Percentiles rank a stretch among this genome's conserved stretches.
Evolutionary conservation across 2,329 filamentous ascomycete species (phyloP).

Genomic region (Calonectria naviculata): DNA sequence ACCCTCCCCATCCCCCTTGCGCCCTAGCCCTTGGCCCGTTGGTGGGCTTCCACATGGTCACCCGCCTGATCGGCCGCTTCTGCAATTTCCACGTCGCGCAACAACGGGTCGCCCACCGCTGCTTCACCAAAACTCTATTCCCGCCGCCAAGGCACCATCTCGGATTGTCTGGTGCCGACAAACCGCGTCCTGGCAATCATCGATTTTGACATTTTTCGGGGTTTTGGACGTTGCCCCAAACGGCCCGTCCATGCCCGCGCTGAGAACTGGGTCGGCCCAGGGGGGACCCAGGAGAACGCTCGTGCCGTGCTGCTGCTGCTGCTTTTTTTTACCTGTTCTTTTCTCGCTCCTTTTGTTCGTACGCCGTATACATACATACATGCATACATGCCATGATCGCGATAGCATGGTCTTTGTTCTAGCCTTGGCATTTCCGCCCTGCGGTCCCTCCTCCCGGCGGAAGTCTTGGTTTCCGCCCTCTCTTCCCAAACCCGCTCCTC

Average conservation of each 20-base stretch:
- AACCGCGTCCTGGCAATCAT: not conserved
- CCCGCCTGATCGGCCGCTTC: constrained; percentile 32
- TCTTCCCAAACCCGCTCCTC: not conserved
- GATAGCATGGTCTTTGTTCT: not conserved
- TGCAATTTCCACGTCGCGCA: constrained; percentile 37
- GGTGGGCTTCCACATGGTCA: constrained; percentile 35
- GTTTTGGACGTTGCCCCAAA: not conserved
- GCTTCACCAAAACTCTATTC: constrained; percentile 43
- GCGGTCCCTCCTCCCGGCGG: not conserved
- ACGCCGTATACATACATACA: not conserved
- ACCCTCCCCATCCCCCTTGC: not conserved
- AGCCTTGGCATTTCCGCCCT: not conserved
- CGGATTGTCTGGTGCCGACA: constrained; percentile 9
- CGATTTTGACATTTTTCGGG: constrained; percentile 5
- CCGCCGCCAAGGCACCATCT: constrained; percentile 14
- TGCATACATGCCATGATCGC: not conserved
- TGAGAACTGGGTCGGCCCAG: not conserved
- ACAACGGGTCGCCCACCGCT: constrained; percentile 33
- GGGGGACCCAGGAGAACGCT: not conserved
- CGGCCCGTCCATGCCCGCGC: not conserved
- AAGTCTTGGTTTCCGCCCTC: constrained; percentile 8
- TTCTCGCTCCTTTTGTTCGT: not conserved
- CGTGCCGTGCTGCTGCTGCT: not conserved
- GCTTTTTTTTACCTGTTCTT: not conserved
- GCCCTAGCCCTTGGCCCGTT: not conserved